A percentile compares a stretch with the other conserved stretches of the same genome.
These are phyloP conservation scores for Thelephora ganbajun DNA, from an alignment of 768 basidiomycete species.

Conservation along the genomic window DNA sequence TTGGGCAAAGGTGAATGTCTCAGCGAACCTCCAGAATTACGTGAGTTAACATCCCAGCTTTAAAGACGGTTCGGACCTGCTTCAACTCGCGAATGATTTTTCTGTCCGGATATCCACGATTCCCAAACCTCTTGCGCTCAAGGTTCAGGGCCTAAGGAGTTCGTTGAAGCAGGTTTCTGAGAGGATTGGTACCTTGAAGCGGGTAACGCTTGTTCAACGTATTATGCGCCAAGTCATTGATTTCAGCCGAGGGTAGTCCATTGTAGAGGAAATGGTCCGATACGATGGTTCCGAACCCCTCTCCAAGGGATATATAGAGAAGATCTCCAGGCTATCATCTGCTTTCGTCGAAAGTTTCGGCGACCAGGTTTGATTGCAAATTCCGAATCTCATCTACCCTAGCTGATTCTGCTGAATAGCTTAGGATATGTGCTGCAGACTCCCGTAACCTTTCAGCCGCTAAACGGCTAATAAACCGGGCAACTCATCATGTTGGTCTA, in stretches of 20 bases:
- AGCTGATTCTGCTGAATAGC: constrained; percentile 20
- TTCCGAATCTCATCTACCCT: neutral
- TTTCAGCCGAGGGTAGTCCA: constrained; percentile 15
- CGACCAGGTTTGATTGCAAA: constrained; percentile 25
- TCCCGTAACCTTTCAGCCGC: constrained; percentile 26
- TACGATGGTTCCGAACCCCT: neutral
- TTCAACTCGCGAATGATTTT: constrained; percentile 43
- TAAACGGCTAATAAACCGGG: constrained; percentile 37
- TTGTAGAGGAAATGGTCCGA: constrained; percentile 36
- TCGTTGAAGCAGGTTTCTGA: constrained; percentile 33
- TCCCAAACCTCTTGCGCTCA: constrained; percentile 40
- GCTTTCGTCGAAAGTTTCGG: constrained; percentile 46
- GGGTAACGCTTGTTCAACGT: constrained; percentile 20
- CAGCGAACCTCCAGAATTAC: neutral
- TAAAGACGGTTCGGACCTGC: constrained; percentile 50
- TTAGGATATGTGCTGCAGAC: constrained; percentile 41
- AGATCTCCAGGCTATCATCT: constrained; percentile 54
- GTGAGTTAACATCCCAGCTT: constrained; percentile 1
- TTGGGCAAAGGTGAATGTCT: constrained; percentile 48
- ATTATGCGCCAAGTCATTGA: neutral
- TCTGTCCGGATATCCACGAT: constrained; percentile 49
- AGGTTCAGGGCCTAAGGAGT: constrained; percentile 42
- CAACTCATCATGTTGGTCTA: constrained; percentile 17
- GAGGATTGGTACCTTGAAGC: constrained; percentile 32
- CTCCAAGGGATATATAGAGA: constrained; percentile 5